Evolutionary conservation across 768 basidiomycete genomes (phyloP), one percentile per base, ranked within the genome.

Genomic region (Imleria badia): DNA sequence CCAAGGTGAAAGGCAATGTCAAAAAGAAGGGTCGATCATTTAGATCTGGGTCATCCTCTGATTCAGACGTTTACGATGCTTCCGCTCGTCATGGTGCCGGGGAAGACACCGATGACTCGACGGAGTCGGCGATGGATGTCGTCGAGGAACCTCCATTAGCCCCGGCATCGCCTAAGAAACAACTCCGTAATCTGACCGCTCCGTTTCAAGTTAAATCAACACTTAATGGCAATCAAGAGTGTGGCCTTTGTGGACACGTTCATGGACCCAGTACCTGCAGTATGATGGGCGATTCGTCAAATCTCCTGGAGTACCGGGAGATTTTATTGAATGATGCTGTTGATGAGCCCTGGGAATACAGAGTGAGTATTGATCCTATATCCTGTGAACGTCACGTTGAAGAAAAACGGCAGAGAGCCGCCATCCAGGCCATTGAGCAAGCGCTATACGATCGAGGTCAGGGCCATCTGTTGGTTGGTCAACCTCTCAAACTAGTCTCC

Each of bases 341-440:
- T 15, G 83, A 85, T 60, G 90, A 92, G 59, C 75, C 87, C 41
- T 77, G 80, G 62, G 83, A 86, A 65, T 76, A 79, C 35, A 75
- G 88, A 61, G 89, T 89, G 69, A 22, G 67, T 60, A 74, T 72
- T 23, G 3, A 52, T 19, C 17, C 15, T 39, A 36, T 10, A 40
- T 60, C 36, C 34, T 45, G n/a, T 34, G 39, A 40, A 43, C 2
- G 9, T 53, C 36, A 45, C 15, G 44, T 52, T 63, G 55, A 50
- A 45, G 26, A 45, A 51, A 49, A 1, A 48, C 12, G 60, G 45
- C 64, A 89, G 89, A 75, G 70, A 60, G 81, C 78, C 41, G 90
- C 91, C 13, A 80, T 93, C 46, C 69, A 72, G 26, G 82, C 82
- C 7, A 91, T 93, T 56, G 91, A 93, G 53, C 76, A 83, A 54